Evolutionary conservation across 768 basidiomycete genomes (phyloP).

Genomic region (Fomitopsis serialis): DNA sequence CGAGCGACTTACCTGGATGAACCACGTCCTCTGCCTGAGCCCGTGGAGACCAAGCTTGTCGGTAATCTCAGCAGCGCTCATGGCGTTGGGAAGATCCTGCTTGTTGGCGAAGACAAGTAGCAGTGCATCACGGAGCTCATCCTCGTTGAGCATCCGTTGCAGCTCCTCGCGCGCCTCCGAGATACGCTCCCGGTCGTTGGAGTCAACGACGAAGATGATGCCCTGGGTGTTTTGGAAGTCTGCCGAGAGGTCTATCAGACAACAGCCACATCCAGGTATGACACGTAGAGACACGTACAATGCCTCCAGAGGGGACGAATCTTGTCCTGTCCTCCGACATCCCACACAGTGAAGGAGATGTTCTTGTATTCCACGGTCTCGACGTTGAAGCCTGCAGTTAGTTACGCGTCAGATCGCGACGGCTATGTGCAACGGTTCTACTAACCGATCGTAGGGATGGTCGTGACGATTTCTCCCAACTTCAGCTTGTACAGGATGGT

Average conservation of each 20-base stretch:
- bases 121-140: constrained; percentile 97
- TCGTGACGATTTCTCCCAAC: constrained; percentile 99
- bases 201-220: constrained; percentile 99
- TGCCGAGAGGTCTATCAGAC: constrained; percentile 26
- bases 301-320: constrained; percentile 99
- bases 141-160: constrained; percentile 99
- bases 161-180: constrained; percentile 98
- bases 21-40: constrained; percentile 96
- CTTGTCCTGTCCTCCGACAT: constrained; percentile 99
- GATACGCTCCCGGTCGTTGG: constrained; percentile 99
- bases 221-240: constrained; percentile 99
- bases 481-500: constrained; percentile 99
- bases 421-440: constrained; percentile 16
- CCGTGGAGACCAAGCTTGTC: constrained; percentile 99
- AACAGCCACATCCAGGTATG: constrained; percentile 9
- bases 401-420: constrained; percentile 10
- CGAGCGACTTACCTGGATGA: constrained; percentile 73
- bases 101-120: constrained; percentile 99
- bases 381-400: constrained; percentile 88
- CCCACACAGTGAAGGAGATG: constrained; percentile 99
- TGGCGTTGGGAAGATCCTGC: constrained; percentile 99
- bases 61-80: constrained; percentile 99
- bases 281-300: constrained; percentile 55
- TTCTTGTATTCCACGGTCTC: constrained; percentile 99
- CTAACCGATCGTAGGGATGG: constrained; percentile 98